These are phyloP conservation scores for Fusarium sp. DNA, from an alignment of 2,329 filamentous ascomycete species.

Conservation along the genomic window DNA sequence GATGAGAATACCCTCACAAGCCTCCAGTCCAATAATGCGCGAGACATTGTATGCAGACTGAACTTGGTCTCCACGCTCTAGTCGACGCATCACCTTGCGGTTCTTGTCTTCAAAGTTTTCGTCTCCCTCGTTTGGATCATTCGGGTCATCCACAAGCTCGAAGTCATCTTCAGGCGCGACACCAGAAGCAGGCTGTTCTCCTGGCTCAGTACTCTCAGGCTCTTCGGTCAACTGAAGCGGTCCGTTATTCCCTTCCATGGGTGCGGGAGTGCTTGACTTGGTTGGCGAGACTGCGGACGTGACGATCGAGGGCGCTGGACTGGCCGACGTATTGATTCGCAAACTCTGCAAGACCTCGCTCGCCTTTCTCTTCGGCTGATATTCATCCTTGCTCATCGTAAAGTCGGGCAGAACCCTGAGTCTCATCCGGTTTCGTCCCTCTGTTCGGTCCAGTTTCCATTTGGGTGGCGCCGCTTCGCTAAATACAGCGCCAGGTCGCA, in stretches of 20 bases:
- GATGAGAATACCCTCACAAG: slow-evolving; percentile 92
- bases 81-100: slow-evolving; percentile 93
- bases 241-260: slow-evolving; percentile 38
- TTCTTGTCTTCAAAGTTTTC: slow-evolving; percentile 96
- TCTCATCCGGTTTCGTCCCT: slow-evolving; percentile 95
- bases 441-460: slow-evolving; percentile 95
- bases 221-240: slow-evolving; percentile 38
- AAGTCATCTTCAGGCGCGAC: slow-evolving; percentile 83
- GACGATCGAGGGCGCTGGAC: slow-evolving; percentile 34
- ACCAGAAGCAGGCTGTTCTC: slow-evolving; percentile 36
- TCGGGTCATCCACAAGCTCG: slow-evolving; percentile 93
- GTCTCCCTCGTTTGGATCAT: slow-evolving; percentile 78
- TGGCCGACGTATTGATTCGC: slow-evolving; percentile 49
- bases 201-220: slow-evolving; percentile 37
- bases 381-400: slow-evolving; percentile 74
- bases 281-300: slow-evolving; percentile 34
- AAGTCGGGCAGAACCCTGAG: slow-evolving; percentile 86
- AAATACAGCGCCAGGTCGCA: slow-evolving; percentile 83
- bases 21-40: slow-evolving; percentile 91
- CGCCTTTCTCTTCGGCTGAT: slow-evolving; percentile 83
- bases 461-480: slow-evolving; percentile 72
- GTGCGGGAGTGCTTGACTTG: slow-evolving; percentile 32
- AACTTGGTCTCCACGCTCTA: slow-evolving; percentile 90
- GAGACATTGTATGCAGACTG: slow-evolving; percentile 96
- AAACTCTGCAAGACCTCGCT: slow-evolving; percentile 56